Conservation (phyloP, 1,139 yeast genomes). For the Geotrichum histeridarum region DNA sequence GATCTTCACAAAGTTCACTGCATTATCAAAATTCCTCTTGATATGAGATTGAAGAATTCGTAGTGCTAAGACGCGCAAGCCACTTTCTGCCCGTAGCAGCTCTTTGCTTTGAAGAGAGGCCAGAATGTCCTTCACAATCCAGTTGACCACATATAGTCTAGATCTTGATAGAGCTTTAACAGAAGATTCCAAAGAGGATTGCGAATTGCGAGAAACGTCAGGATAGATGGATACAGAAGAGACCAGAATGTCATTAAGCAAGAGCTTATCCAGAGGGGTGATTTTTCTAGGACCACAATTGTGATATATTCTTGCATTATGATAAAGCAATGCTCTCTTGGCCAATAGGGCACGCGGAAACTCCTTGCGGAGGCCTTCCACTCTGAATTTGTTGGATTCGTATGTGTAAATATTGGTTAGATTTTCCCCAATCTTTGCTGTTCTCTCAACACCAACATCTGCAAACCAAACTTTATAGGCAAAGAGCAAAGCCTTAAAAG, state of each 20-base stretch:
- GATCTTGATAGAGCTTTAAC: conserved; percentile 73
- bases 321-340: conserved; percentile 70
- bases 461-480: conserved; percentile 76
- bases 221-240: conserved; percentile 68
- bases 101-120: conserved; percentile 53
- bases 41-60: conserved; percentile 44
- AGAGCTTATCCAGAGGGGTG: conserved; percentile 56
- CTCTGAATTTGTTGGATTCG: conserved; percentile 45
- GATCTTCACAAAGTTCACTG: conserved; percentile 46
- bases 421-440: conserved; percentile 53
- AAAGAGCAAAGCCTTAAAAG: conserved; percentile 60
- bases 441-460: conserved; percentile 73
- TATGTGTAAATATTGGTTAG: conserved; percentile 44
- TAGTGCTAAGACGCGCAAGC: conserved; percentile 44
- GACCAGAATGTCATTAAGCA: conserved; percentile 65
- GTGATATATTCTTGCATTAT: conserved; percentile 65
- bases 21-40: conserved; percentile 53
- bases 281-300: conserved; percentile 74
- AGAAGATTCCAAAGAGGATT: conserved; percentile 60
- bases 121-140: conserved; percentile 48
- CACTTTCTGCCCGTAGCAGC: conserved; percentile 59
- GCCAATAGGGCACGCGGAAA: conserved; percentile 76
- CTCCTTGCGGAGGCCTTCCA: conserved; percentile 58
- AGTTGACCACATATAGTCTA: conserved; percentile 35
- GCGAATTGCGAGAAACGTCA: conserved; percentile 67